Conservation (phyloP, 441 rosid genomes). For the Heliophila coronopifolia region DNA sequence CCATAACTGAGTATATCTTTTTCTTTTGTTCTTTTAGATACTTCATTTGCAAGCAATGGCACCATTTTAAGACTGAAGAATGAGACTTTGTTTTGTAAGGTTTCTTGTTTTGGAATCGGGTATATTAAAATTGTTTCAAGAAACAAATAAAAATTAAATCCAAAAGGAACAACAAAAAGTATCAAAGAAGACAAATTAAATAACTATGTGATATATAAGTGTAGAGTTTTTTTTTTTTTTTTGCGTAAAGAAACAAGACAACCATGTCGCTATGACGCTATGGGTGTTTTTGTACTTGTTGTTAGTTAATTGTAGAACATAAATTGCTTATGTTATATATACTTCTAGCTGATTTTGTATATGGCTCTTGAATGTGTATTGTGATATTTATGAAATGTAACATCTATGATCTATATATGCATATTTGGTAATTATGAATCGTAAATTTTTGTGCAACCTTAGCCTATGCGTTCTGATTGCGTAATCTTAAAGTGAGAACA, state of each 20-base stretch:
- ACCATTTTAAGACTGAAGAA: background rate
- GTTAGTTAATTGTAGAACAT: background rate
- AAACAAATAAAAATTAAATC: background rate
- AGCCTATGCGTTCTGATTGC: constrained; percentile 17
- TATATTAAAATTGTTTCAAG: background rate
- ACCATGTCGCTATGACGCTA: background rate
- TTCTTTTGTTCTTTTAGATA: background rate
- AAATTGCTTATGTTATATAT: no score
- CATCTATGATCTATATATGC: no score
- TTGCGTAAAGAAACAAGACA: constrained; percentile 10
- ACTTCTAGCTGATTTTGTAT: no score
- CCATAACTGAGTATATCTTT: background rate
- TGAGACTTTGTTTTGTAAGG: background rate
- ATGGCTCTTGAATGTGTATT: no score
- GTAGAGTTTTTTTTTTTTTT: background rate
- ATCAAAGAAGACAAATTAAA: background rate
- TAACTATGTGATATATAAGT: background rate
- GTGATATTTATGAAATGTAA: no score
- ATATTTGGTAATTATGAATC: constrained; percentile 14
- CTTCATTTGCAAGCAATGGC: background rate
- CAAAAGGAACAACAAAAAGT: background rate
- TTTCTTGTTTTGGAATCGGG: background rate
- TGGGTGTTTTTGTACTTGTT: background rate
- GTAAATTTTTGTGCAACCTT: constrained; percentile 3
- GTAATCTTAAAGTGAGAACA: constrained; percentile 18